These are phyloP conservation scores for Globisporangium canariense DNA, from an alignment of 352 stramenopile genomes.

Conservation along the genomic window DNA sequence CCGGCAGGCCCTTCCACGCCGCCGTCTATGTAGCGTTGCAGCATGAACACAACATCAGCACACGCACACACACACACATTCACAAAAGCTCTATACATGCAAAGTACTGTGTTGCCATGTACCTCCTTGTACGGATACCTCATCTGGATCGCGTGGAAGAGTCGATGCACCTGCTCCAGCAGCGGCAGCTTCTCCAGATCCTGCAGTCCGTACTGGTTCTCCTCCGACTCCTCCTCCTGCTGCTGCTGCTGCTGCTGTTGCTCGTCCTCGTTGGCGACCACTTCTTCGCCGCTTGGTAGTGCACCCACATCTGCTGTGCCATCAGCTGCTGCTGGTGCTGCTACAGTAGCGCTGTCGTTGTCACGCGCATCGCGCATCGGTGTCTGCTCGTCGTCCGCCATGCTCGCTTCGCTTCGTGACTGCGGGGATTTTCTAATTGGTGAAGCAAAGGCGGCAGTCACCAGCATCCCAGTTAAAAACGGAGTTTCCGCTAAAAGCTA, in stretches of 20 bases:
- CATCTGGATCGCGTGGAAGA: constrained; percentile 81
- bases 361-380: background rate
- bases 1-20: constrained; percentile 68
- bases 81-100: background rate
- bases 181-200: constrained; percentile 65
- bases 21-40: constrained; percentile 35
- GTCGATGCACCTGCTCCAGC: constrained; percentile 79
- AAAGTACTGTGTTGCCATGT: background rate
- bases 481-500: no score
- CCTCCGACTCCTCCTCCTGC: constrained; percentile 18
- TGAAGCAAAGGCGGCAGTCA: no score
- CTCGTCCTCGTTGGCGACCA: background rate
- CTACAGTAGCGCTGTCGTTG: background rate
- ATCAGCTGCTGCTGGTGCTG: background rate
- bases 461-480: no score
- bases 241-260: background rate
- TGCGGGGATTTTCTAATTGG: background rate
- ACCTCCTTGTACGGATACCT: constrained; percentile 85
- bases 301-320: background rate
- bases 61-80: background rate
- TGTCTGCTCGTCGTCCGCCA: constrained; percentile 2
- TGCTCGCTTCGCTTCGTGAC: background rate
- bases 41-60: background rate
- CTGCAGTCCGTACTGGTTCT: constrained; percentile 69
- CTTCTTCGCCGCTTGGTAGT: background rate